Evolutionary conservation across 305 asterid species (phyloP), one percentile per base, ranked within the genome.

Genomic region (Fraxinus ornus): DNA sequence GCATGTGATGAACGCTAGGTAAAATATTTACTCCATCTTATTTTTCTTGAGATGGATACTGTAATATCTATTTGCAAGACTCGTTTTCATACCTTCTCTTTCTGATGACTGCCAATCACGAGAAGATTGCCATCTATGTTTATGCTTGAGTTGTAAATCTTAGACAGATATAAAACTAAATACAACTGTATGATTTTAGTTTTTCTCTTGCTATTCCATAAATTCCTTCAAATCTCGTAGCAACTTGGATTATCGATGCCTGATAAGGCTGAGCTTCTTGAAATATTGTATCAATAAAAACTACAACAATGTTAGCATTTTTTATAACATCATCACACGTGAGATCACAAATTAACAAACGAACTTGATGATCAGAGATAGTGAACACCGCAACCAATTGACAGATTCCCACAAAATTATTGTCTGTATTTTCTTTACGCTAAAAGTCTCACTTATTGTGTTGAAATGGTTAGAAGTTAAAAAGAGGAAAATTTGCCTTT

Each of bases 21-120:
- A 41, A 83, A 68, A 30, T 13, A 37, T n/a, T 52, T 52, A 68
- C 33, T 80, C 60, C 36, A 79, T 9, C 17, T 30, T 35, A 52
- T 37, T 36, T 4, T 26, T 10, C 13, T 26, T 12, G 19, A 33
- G 66, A 73, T 2, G 78, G 70, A 84, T 36, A 52, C 47, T 35
- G n/a, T 30, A 78, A 49, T 64, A 64, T 76, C 81, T 75, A 44
- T 66, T 75, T 83, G 77, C 4, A 39, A 76, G 82, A 41, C 52
- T 78, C 39, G 73, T 68, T 70, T 79, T 35, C 78, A 44, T 91
- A 96, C 99, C 98, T 93, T 91, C 77, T 89, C 95, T 83, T 91
- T 96, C 85, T 85, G 90, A 86, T 96, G 98, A 85, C 98, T 96
- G 83, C 98, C 99, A 62, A 96, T 90, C 77, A 94, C 85, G 55